These are phyloP conservation scores for Fraxinus latifolia DNA, from an alignment of 305 asterid genomes.

Conservation along the genomic window DNA sequence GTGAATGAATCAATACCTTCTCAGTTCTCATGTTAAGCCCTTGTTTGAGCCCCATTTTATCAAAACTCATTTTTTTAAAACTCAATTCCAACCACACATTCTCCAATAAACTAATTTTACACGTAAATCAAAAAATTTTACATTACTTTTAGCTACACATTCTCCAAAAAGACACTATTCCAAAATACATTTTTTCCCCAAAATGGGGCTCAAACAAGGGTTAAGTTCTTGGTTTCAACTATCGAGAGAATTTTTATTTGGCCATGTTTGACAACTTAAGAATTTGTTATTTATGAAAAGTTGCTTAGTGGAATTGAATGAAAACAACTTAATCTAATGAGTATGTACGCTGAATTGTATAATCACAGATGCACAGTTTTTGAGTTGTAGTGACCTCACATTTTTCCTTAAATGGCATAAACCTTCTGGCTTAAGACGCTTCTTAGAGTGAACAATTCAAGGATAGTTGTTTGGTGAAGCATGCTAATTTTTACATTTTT, in stretches of 20 bases:
- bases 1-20: conserved; percentile 15
- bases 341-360: background rate
- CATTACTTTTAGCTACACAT: too few species aligned
- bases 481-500: background rate
- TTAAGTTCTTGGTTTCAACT: background rate
- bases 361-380: conserved; percentile 4
- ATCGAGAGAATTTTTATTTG: background rate
- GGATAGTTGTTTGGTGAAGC: background rate
- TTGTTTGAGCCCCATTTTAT: too few species aligned
- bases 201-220: too few species aligned
- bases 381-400: conserved; percentile 9
- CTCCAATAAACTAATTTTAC: too few species aligned
- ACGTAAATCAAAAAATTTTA: too few species aligned
- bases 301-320: conserved; percentile 5
- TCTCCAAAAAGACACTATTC: too few species aligned
- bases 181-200: too few species aligned
- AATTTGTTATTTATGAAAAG: conserved; percentile 10
- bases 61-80: too few species aligned
- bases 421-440: background rate
- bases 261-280: background rate
- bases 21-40: background rate
- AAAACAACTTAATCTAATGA: conserved; percentile 1
- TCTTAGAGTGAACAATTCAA: background rate
- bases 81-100: too few species aligned
- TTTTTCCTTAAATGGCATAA: background rate